phyloP scores from a whole-genome alignment of 2,329 filamentous ascomycete genomes.

The Trichoderma afroharzianum region DNA sequence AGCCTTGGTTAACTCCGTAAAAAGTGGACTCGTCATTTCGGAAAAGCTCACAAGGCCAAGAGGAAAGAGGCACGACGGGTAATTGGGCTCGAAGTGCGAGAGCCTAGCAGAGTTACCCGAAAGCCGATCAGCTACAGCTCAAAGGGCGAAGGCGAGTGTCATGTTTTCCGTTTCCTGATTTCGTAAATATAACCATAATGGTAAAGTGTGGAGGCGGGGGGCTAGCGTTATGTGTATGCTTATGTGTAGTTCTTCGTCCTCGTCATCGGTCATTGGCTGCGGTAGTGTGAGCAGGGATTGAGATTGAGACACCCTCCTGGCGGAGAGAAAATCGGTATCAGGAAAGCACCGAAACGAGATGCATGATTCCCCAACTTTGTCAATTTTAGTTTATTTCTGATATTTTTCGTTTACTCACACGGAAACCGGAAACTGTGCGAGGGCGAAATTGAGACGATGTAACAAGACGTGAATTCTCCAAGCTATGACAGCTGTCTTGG shows the following conservation, averaged over 20 bases:
- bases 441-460: neutral
- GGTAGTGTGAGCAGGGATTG: neutral
- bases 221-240: neutral
- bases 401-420: neutral
- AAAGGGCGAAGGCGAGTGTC: neutral
- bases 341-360: neutral
- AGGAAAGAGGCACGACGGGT: neutral
- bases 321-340: neutral
- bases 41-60: neutral
- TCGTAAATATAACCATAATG: conserved; percentile 6
- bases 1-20: neutral
- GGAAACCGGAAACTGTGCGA: neutral
- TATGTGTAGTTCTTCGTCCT: neutral
- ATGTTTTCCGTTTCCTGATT: neutral
- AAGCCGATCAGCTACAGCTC: neutral
- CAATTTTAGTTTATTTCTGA: neutral
- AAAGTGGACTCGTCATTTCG: neutral
- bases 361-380: neutral
- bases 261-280: neutral
- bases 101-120: neutral
- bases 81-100: neutral
- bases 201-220: neutral
- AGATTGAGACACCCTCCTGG: neutral
- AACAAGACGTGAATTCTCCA: neutral
- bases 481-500: neutral